Evolutionary conservation across 148 eudicot species (phyloP).

Genomic region (Persicaria tinctoria): DNA sequence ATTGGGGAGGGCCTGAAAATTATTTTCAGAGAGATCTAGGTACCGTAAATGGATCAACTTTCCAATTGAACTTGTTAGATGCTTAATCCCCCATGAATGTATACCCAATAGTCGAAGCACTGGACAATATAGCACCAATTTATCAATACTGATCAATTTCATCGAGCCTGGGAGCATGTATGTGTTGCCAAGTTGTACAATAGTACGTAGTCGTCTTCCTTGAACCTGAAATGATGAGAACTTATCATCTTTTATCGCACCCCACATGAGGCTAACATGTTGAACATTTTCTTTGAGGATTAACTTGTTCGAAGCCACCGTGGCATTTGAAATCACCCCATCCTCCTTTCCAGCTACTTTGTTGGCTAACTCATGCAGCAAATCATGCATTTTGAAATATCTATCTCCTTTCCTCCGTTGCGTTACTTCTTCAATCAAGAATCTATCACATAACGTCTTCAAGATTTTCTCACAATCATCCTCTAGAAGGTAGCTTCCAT

Average conservation of each 20-base stretch:
- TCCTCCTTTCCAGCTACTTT: slow-evolving; percentile 14
- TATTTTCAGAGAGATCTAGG: slow-evolving; percentile 2
- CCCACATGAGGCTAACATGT: slow-evolving; percentile 7
- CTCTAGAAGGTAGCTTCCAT: not conserved
- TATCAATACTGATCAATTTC: not conserved
- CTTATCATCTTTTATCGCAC: not conserved
- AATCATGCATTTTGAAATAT: slow-evolving; percentile 23
- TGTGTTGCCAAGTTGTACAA: not conserved
- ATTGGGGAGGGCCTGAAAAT: not conserved
- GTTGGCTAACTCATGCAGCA: slow-evolving; percentile 23
- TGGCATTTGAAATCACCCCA: not conserved
- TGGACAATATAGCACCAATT: slow-evolving; percentile 3
- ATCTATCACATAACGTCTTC: not conserved
- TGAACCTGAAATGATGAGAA: slow-evolving; percentile 1
- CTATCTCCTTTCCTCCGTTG: not conserved
- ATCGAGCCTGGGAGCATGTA: not conserved
- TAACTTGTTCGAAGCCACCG: not conserved
- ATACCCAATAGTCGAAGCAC: slow-evolving; percentile 18
- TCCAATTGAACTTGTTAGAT: slow-evolving; percentile 20
- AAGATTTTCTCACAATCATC: slow-evolving; percentile 12
- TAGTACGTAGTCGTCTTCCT: slow-evolving; percentile 16
- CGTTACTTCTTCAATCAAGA: slow-evolving; percentile 11
- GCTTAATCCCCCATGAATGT: not conserved
- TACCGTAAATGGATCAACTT: slow-evolving; percentile 12
- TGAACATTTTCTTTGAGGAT: not conserved